Evolutionary conservation across 768 basidiomycete species (phyloP).

Genomic region (Termitomyces titanicus): DNA sequence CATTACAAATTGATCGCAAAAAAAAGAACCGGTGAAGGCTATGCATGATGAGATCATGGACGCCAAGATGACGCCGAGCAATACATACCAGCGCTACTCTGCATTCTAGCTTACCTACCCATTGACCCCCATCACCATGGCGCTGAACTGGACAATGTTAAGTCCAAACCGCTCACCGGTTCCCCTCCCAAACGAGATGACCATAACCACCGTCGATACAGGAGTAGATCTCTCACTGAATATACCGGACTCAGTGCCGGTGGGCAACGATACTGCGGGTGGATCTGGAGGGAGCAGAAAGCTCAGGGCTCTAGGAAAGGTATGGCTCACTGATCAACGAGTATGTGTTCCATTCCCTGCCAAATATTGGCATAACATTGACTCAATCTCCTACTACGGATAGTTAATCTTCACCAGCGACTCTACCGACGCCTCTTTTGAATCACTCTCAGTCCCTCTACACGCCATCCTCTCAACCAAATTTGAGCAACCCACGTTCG

Average conservation of each 20-base stretch:
- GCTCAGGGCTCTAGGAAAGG: conserved; percentile 53
- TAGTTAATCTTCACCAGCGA: conserved; percentile 64
- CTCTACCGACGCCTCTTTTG: conserved; percentile 28
- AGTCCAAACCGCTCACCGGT: conserved; percentile 53
- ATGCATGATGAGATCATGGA: no score
- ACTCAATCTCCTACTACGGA: background rate
- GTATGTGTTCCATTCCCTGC: conserved; percentile 36
- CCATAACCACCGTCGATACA: conserved; percentile 50
- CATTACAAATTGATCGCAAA: no score
- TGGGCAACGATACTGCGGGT: conserved; percentile 36
- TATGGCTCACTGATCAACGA: conserved; percentile 70
- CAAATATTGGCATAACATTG: background rate
- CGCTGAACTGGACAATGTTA: conserved; percentile 78
- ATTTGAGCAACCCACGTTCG: conserved; percentile 76
- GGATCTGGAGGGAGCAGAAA: conserved; percentile 54
- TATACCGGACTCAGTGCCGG: conserved; percentile 52
- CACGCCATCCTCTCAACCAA: conserved; percentile 61
- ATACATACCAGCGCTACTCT: no score
- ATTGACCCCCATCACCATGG: conserved; percentile 44
- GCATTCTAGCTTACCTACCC: no score
- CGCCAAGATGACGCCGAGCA: no score
- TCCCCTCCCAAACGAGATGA: conserved; percentile 60
- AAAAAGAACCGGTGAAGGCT: no score
- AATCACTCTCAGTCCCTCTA: conserved; percentile 57
- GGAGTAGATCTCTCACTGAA: conserved; percentile 56